Evolutionary conservation across 2,329 filamentous ascomycete species (phyloP), one percentile per base, ranked within the genome.

Genomic region (Aspergillus sojae): DNA sequence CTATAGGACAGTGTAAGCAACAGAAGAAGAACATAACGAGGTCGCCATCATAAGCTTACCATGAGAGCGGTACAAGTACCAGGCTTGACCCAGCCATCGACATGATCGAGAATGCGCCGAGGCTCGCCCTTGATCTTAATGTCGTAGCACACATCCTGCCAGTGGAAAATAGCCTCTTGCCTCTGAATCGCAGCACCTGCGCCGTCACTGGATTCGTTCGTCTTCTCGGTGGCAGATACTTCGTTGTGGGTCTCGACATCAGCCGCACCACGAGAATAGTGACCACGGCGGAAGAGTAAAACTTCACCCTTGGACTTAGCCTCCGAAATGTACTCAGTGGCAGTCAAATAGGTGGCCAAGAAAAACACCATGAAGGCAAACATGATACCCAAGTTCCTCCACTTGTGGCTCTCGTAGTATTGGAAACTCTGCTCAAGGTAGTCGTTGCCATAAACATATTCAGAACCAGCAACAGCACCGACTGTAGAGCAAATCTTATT

Each of bases 81-180:
- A 3, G 94, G 94, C 78, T 96, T 95, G 64, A 97, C 93, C 91
- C 92, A 97, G 41, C 94, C 94, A 73, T 96, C 91, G 14, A 97
- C 91, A 66, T 95, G 83, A 71, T 97, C 89, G 63, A 97, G 82
- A 71, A 97, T 91, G 50, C 90, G 88, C 19, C 93, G 86, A 1
- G 84, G 80, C 71, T 94, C 88, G 16, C 83, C 83, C 82, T 96
- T 96, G 79, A 96, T 93, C 71, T 88, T 87, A 75, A 93, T 90
- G 64, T 92, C 89, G 71, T 92, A 97, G 79, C 90, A 93, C 1
- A 96, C 89, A 70, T 94, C 85, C 67, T 89, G 86, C 93, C 93
- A 96, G 73, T 93, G 91, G 83, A 96, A 96, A 65, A 94, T 87
- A 26, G 91, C 91, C 5, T 87, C 92, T 74, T 92, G 89, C 67